Evolutionary conservation across 441 rosid species (phyloP).

Genomic region (Capsella rubella): DNA sequence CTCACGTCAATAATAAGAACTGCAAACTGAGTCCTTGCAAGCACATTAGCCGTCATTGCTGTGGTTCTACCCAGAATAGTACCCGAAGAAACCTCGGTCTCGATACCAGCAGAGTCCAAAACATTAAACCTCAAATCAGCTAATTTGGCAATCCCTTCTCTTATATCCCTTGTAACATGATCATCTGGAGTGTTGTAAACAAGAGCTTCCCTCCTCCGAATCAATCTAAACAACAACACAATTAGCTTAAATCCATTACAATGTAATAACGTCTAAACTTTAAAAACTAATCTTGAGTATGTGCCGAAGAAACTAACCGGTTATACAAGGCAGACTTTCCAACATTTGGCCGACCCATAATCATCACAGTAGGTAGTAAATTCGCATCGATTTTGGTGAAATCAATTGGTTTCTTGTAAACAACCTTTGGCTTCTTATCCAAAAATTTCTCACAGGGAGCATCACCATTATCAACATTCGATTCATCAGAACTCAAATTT

Average conservation of each 20-base stretch:
- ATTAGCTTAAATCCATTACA: neutral
- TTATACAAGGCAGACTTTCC: conserved; percentile 97
- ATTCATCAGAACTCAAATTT: conserved; percentile 27
- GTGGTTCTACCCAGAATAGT: conserved; percentile 90
- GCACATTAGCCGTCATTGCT: conserved; percentile 79
- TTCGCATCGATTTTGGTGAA: conserved; percentile 67
- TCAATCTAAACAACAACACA: conserved; percentile 58
- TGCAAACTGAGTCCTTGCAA: conserved; percentile 81
- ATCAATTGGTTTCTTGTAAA: conserved; percentile 59
- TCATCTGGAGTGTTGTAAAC: conserved; percentile 90
- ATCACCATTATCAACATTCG: neutral
- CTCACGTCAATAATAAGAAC: conserved; percentile 82
- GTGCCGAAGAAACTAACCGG: conserved; percentile 53
- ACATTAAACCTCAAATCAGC: conserved; percentile 83
- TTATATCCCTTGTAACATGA: conserved; percentile 93
- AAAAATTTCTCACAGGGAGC: conserved; percentile 13
- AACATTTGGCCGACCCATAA: conserved; percentile 91
- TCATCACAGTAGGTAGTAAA: conserved; percentile 80
- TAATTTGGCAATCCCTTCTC: conserved; percentile 93
- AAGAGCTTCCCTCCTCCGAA: conserved; percentile 90
- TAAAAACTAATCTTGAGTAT: neutral
- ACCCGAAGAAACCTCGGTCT: conserved; percentile 86
- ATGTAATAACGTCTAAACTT: neutral
- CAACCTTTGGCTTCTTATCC: conserved; percentile 40
- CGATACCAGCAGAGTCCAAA: conserved; percentile 94